Conservation (phyloP, 768 basidiomycete genomes). For the Rhodotorula graminis region DNA sequence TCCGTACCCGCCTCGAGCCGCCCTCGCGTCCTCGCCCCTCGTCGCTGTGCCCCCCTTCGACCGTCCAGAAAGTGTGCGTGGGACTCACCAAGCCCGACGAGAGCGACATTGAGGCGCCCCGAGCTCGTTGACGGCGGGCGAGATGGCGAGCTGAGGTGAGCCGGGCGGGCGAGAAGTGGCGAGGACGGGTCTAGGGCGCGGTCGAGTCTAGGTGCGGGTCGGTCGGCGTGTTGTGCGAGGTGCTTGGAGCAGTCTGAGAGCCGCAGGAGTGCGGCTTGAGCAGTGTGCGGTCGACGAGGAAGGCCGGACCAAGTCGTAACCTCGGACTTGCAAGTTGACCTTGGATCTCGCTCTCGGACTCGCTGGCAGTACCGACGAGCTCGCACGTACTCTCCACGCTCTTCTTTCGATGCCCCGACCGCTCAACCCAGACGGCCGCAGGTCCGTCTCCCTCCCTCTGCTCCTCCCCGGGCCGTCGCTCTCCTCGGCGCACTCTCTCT, state of each 20-base stretch:
- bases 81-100: constrained; percentile 10
- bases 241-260: too few relatives aligned
- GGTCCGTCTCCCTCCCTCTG: too few relatives aligned
- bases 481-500: background rate
- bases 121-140: background rate
- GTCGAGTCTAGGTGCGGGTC: background rate
- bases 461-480: background rate
- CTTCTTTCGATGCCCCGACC: background rate
- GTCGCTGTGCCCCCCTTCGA: background rate
- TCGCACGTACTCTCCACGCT: too few relatives aligned
- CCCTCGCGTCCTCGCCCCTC: too few relatives aligned
- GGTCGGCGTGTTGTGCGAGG: too few relatives aligned
- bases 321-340: too few relatives aligned
- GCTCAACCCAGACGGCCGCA: constrained; percentile 10
- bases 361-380: too few relatives aligned
- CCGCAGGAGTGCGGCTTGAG: too few relatives aligned
- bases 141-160: background rate
- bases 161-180: background rate
- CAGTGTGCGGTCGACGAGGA: too few relatives aligned
- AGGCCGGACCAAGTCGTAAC: too few relatives aligned
- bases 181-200: background rate
- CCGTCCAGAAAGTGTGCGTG: background rate
- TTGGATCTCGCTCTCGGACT: too few relatives aligned
- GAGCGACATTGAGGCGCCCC: background rate
- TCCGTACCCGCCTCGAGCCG: background rate